Evolutionary conservation across 75 land plant genomes (phyloP), one percentile per base, ranked within the genome.

Genomic region (Pinus taeda): DNA sequence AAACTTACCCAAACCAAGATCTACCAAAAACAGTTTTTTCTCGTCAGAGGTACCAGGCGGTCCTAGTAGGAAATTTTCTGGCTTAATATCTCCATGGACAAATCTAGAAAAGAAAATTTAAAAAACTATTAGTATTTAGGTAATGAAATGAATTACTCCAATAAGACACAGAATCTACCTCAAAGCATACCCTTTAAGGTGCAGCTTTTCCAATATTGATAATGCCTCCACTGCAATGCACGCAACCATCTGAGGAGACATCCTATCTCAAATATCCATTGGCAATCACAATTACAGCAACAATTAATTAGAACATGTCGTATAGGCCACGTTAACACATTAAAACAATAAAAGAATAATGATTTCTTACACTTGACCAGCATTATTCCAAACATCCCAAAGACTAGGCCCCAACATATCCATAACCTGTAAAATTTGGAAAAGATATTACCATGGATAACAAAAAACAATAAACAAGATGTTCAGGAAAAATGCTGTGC

Each of bases 201-300:
- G 82, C 78, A 80, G 73, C n/a, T 80, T 80, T 70, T 80, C 82
- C 78, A 80, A 65, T 57, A 80, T 80, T 59, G 82, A 74, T 60
- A 80, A 62, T 33, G 82, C 66, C 65, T 80, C 82, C 3, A 80
- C 82, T 22, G 82, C 82, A 62, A 80, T 80, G 59, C 82, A 80
- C 17, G 82, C 82, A 29, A 80, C 82, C 82, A 80, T 80, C 57
- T 80, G 70, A 17, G 76, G 57, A 3, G 82, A 80, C 82, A 80
- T 80, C 33, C 82, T 80, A 66, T n/a, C 26, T 21, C 22, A 63
- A 7, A 21, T 24, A 55, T 9, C 17, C 36, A 72, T 8, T 30
- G 30, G 56, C 58, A 22, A 59, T 75, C 9, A 60, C 20, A 6
- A 56, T 64, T 59, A 45, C 9, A 64, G 58, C 3, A 20, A 72